These are phyloP conservation scores for Sutorius eximius DNA, from an alignment of 1,284 basidiomycete species.

Conservation along the genomic window DNA sequence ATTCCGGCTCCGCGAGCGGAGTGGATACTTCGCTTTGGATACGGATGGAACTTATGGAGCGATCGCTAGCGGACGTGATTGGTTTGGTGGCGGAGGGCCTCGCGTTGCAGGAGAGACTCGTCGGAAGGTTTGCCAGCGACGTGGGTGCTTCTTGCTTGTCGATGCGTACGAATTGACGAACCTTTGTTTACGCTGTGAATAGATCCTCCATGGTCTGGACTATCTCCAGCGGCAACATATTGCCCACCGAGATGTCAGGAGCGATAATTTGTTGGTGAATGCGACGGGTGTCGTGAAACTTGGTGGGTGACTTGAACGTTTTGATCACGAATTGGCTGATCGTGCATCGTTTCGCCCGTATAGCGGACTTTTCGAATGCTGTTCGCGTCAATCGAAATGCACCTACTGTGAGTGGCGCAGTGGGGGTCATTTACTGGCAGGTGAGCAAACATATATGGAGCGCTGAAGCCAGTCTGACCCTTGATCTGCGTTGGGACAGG, in stretches of 20 bases:
- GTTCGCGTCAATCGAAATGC: slow-evolving; percentile 51
- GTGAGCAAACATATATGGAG: slow-evolving; percentile 13
- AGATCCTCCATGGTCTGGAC: slow-evolving; percentile 64
- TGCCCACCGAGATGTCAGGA: slow-evolving; percentile 76
- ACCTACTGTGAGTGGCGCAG: slow-evolving; percentile 53
- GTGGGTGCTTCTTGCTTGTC: slow-evolving; percentile 44
- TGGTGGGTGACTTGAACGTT: slow-evolving; percentile 45
- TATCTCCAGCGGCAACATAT: slow-evolving; percentile 63
- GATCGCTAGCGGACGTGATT: slow-evolving; percentile 76
- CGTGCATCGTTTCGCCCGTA: not conserved
- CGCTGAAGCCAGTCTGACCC: slow-evolving; percentile 12
- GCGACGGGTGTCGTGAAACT: slow-evolving; percentile 67
- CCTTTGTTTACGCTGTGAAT: not conserved
- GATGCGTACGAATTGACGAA: not conserved
- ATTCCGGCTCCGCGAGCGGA: not conserved
- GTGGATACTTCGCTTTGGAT: slow-evolving; percentile 63
- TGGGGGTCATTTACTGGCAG: slow-evolving; percentile 78
- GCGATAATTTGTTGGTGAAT: slow-evolving; percentile 75
- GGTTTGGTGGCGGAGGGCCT: slow-evolving; percentile 59
- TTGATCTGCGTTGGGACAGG: slow-evolving; percentile 29
- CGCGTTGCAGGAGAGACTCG: slow-evolving; percentile 59
- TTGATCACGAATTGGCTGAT: slow-evolving; percentile 4
- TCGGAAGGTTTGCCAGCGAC: slow-evolving; percentile 71
- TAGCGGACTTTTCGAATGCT: slow-evolving; percentile 78
- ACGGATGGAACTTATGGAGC: slow-evolving; percentile 82